Percentiles rank a stretch among this genome's conserved stretches.
These are phyloP conservation scores for Gynandropsis gynandra DNA, from an alignment of 345 rosid genomes.

Conservation along the genomic window DNA sequence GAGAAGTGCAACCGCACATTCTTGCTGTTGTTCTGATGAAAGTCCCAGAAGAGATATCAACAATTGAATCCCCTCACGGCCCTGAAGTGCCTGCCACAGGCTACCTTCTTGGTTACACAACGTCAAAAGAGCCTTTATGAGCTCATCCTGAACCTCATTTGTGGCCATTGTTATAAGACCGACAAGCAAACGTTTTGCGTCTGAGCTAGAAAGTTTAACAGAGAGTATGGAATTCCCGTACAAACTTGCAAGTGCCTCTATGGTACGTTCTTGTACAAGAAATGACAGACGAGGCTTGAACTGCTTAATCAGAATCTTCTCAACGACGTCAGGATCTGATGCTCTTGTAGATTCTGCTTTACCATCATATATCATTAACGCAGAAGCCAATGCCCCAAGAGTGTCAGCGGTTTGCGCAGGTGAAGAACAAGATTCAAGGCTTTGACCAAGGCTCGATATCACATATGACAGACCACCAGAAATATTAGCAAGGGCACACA, in stretches of 20 bases:
- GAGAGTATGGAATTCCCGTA: constrained; percentile 84
- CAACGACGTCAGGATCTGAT: constrained; percentile 65
- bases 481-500: constrained; percentile 98
- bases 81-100: constrained; percentile 93
- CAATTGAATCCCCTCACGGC: constrained; percentile 97
- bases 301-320: constrained; percentile 85
- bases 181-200: constrained; percentile 94
- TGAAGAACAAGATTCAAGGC: constrained; percentile 96
- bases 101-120: constrained; percentile 85
- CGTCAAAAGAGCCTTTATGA: constrained; percentile 71
- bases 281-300: constrained; percentile 78
- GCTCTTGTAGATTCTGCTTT: constrained; percentile 77
- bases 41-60: constrained; percentile 97
- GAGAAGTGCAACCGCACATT: constrained; percentile 97
- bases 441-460: constrained; percentile 97
- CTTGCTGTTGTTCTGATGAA: constrained; percentile 99
- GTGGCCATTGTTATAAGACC: constrained; percentile 96
- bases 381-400: constrained; percentile 98
- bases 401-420: constrained; percentile 95
- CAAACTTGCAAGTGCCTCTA: constrained; percentile 98
- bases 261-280: constrained; percentile 95
- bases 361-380: constrained; percentile 94
- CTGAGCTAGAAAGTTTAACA: constrained; percentile 66
- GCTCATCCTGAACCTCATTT: constrained; percentile 94
- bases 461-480: constrained; percentile 98